Evolutionary conservation across 2,329 filamentous ascomycete genomes (phyloP), one percentile per base, ranked within the genome.

Genomic region (Penicillium thymicola): DNA sequence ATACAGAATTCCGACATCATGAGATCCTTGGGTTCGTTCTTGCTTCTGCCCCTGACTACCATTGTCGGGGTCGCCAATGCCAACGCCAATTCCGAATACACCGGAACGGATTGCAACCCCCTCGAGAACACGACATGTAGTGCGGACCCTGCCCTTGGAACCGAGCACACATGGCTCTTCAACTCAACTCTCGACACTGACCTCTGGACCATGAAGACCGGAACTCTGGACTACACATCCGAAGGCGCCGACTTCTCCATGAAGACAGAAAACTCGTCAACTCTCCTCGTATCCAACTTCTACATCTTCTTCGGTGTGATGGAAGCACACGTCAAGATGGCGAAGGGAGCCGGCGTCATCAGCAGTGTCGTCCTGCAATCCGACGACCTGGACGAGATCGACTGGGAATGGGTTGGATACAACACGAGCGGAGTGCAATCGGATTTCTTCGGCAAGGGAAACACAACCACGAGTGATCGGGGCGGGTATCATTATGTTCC

Each of bases 361-460:
- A 91, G 87, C 67, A 82, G 89, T 55, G 87, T 95, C 67, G 92
- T 96, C 70, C 82, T 92, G 71, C 81, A 94, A 63, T 92, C 89
- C 41, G 88, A 94, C 65, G 87, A 91, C 65, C 81, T 92, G 13
- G 91, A 96, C 71, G 90, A 96, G 75, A 86, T 96, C 38, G 92
- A 96, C 70, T 93, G 89, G 73, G 73, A 75, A 46, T 73, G 72
- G 72, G 64, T 75, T 25, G 75, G 75, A 27, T 70, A 69, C 46
- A 72, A 75, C 57, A 69, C 66, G 16, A 66, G 58, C 36, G 55
- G 62, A 32, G 73, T 76, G 16, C 93, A 97, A 75, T 89, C 88
- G 65, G 97, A 97, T 77, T 97, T 95, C 78, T 99, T 96, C 67
- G 90, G 92, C 74, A 96, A 97, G 76, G 93, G 93, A 52, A 82